These are phyloP conservation scores for Pistacia vera DNA, from an alignment of 345 rosid species.

Conservation along the genomic window DNA sequence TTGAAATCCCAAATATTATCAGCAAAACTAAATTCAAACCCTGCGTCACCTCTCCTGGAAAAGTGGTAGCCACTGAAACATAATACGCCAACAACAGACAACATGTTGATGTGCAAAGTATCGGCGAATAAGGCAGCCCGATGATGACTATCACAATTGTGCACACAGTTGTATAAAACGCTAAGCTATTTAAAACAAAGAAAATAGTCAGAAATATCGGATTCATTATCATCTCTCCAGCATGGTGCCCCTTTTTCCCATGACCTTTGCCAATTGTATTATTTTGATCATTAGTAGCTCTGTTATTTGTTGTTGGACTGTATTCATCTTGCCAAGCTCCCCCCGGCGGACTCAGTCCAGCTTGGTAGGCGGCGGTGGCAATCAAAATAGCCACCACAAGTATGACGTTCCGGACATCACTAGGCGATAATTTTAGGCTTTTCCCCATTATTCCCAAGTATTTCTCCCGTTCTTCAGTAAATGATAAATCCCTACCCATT, in stretches of 20 bases:
- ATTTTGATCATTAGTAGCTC: too few species aligned
- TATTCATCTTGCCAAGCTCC: constrained; percentile 32
- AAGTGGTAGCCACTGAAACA: background rate
- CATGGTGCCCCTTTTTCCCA: background rate
- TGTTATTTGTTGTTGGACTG: background rate
- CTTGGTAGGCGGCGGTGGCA: constrained; percentile 40
- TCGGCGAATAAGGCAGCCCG: background rate
- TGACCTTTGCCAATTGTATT: too few species aligned
- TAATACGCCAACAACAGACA: background rate
- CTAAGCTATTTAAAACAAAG: background rate
- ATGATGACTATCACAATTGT: background rate
- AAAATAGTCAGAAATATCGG: background rate
- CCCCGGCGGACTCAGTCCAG: constrained; percentile 31
- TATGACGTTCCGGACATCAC: background rate
- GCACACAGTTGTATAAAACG: background rate
- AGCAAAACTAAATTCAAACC: too few species aligned
- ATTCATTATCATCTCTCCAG: background rate
- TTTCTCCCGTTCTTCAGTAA: constrained; percentile 12
- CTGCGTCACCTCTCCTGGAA: too few species aligned
- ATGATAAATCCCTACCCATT: constrained; percentile 1
- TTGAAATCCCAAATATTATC: too few species aligned
- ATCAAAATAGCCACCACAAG: constrained; percentile 42
- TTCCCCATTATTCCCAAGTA: constrained; percentile 12
- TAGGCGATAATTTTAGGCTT: background rate
- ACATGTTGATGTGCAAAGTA: background rate